Percentiles rank a stretch among this genome's conserved stretches.
Evolutionary conservation across 2,329 filamentous ascomycete genomes (phyloP).

Genomic region (Trichoderma hamatum): DNA sequence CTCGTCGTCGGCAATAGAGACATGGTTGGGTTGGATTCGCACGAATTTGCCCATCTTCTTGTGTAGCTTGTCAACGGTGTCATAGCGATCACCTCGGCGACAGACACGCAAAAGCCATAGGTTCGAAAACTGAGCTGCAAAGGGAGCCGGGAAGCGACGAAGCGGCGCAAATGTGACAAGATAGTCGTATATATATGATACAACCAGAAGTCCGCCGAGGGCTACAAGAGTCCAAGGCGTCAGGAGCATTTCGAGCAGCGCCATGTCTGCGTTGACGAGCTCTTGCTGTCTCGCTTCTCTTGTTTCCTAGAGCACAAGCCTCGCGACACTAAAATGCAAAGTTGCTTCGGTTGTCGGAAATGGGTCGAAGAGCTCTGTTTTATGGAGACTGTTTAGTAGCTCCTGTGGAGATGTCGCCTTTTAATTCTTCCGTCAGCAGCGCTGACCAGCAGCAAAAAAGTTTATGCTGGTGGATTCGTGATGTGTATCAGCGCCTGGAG

Average conservation of each 20-base stretch:
- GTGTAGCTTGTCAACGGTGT: slow-evolving; percentile 70
- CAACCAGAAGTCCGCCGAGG: slow-evolving; percentile 50
- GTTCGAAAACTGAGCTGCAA: slow-evolving; percentile 69
- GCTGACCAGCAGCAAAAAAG: neutral
- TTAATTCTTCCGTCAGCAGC: neutral
- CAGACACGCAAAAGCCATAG: slow-evolving; percentile 74
- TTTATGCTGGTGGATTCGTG: neutral
- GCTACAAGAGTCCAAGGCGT: slow-evolving; percentile 52
- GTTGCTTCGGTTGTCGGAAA: neutral
- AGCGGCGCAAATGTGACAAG: slow-evolving; percentile 56
- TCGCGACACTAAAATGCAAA: neutral
- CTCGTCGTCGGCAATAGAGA: slow-evolving; percentile 78
- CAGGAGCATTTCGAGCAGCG: slow-evolving; percentile 37
- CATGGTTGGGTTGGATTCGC: slow-evolving; percentile 80
- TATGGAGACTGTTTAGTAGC: slow-evolving; percentile 14
- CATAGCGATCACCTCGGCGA: slow-evolving; percentile 67
- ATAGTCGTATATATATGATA: slow-evolving; percentile 63
- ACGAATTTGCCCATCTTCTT: slow-evolving; percentile 78
- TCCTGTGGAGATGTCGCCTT: slow-evolving; percentile 10
- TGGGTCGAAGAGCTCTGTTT: neutral
- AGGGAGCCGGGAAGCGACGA: slow-evolving; percentile 62
- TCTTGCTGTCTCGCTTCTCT: neutral
- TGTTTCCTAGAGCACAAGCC: neutral
- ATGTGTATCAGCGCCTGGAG: neutral
- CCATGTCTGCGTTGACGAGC: slow-evolving; percentile 32